Evolutionary conservation across 2,329 filamentous ascomycete genomes (phyloP).

Genomic region (Xylariaceae sp.): DNA sequence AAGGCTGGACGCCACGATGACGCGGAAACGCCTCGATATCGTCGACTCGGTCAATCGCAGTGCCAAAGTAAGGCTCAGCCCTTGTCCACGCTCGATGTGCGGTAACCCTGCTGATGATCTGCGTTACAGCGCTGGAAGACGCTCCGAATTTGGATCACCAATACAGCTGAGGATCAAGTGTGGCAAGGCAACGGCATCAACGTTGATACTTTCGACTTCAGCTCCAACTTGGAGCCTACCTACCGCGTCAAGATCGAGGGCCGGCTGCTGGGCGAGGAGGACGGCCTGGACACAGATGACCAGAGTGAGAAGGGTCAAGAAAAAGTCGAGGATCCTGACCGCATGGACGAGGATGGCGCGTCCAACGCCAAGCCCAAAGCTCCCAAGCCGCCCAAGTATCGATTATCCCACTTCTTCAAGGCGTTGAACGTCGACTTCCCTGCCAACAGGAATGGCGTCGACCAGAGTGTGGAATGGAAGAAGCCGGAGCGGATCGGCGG

Average conservation of each 20-base stretch:
- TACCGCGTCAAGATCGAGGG: conserved; percentile 93
- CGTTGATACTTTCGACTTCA: conserved; percentile 74
- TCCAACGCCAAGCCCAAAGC: conserved; percentile 25
- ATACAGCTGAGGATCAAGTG: conserved; percentile 87
- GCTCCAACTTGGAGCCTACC: conserved; percentile 65
- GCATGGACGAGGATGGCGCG: conserved; percentile 53
- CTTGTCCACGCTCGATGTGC: neutral
- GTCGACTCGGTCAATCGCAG: conserved; percentile 71
- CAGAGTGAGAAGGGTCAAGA: conserved; percentile 39
- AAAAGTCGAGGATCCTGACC: conserved; percentile 39
- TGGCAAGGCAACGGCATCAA: conserved; percentile 72
- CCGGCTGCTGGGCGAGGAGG: conserved; percentile 65
- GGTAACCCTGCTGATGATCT: conserved; percentile 7
- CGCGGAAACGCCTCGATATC: conserved; percentile 87
- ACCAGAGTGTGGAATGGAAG: conserved; percentile 73
- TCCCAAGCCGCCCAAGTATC: conserved; percentile 37
- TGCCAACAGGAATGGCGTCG: conserved; percentile 47
- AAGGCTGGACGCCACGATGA: conserved; percentile 83
- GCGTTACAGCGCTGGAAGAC: conserved; percentile 62
- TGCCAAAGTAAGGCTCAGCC: conserved; percentile 47
- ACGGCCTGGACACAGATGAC: conserved; percentile 39
- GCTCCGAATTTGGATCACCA: conserved; percentile 88
- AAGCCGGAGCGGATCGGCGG: conserved; percentile 58
- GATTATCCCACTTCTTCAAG: conserved; percentile 76
- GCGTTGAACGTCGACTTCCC: conserved; percentile 70